These are phyloP conservation scores for Calvatia gigantea DNA, from an alignment of 768 basidiomycete genomes.

Conservation along the genomic window DNA sequence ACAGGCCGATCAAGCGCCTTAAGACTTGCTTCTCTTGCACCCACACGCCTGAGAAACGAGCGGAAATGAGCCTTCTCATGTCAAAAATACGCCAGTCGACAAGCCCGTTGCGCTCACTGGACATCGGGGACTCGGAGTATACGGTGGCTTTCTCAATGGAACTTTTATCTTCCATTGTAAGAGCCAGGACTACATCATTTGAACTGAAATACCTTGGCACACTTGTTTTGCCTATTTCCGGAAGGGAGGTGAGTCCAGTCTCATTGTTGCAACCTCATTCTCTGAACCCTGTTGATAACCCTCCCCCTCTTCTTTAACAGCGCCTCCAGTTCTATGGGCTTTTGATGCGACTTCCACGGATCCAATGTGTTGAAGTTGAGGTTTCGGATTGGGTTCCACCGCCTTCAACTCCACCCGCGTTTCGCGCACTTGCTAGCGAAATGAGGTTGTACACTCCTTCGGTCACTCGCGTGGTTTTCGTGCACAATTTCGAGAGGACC, in stretches of 20 bases:
- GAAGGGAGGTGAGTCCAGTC: slow-evolving; percentile 41
- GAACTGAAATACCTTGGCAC: slow-evolving; percentile 61
- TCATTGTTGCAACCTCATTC: slow-evolving; percentile 4
- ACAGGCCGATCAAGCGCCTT: slow-evolving; percentile 55
- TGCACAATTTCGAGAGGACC: slow-evolving; percentile 58
- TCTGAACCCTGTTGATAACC: slow-evolving; percentile 7
- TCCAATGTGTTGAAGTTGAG: slow-evolving; percentile 60
- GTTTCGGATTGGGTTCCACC: slow-evolving; percentile 63
- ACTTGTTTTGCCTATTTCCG: slow-evolving; percentile 58
- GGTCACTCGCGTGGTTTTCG: slow-evolving; percentile 53
- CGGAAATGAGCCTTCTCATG: slow-evolving; percentile 48
- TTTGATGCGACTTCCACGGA: slow-evolving; percentile 46
- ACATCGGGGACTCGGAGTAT: slow-evolving; percentile 62
- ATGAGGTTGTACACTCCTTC: slow-evolving; percentile 57
- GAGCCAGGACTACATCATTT: slow-evolving; percentile 26
- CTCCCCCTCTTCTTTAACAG: slow-evolving; percentile 27
- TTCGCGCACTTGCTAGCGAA: slow-evolving; percentile 58
- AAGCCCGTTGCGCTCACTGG: slow-evolving; percentile 44
- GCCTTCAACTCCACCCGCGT: slow-evolving; percentile 46
- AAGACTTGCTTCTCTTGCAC: slow-evolving; percentile 68
- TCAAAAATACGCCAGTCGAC: slow-evolving; percentile 43
- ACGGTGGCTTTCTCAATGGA: slow-evolving; percentile 51
- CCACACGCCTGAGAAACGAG: slow-evolving; percentile 42
- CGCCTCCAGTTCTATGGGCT: slow-evolving; percentile 60
- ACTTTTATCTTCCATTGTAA: slow-evolving; percentile 41